A percentile compares a stretch with the other conserved stretches of the same genome.
phyloP scores from a whole-genome alignment of 768 basidiomycete species.

The Dendrothele bispora region DNA sequence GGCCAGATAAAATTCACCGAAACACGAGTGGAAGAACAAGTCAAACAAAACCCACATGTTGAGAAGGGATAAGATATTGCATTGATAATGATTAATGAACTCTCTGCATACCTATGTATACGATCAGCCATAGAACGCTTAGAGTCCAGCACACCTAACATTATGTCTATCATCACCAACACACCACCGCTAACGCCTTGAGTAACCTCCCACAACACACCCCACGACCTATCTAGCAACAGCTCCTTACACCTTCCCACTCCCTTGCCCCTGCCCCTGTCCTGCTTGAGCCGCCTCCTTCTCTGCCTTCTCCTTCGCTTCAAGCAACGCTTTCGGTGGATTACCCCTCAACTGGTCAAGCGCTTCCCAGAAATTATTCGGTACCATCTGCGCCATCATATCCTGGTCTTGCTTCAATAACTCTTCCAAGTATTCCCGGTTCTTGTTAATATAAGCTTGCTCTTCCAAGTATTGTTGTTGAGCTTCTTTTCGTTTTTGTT shows the following conservation, averaged over 20 bases:
- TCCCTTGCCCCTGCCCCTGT: neutral
- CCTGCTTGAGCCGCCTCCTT: neutral
- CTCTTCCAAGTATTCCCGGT: constrained; percentile 46
- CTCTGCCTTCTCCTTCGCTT: neutral
- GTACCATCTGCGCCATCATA: constrained; percentile 40
- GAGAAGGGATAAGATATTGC: too few species aligned
- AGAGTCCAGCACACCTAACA: too few species aligned
- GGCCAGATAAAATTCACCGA: too few species aligned
- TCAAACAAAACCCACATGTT: too few species aligned
- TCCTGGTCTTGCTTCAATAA: constrained; percentile 38
- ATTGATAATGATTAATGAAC: too few species aligned
- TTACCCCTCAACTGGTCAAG: constrained; percentile 26
- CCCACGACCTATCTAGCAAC: too few species aligned
- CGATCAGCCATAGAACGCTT: too few species aligned
- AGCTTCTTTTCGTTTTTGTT: constrained; percentile 51
- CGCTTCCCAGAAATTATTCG: constrained; percentile 49
- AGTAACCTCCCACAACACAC: neutral
- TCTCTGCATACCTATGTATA: too few species aligned
- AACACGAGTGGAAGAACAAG: too few species aligned
- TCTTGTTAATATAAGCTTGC: constrained; percentile 46
- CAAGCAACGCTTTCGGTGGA: neutral
- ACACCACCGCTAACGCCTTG: neutral
- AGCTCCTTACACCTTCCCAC: neutral
- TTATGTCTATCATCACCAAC: too few species aligned
- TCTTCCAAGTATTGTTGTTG: constrained; percentile 50